These are phyloP conservation scores for Aureobasidium uvarum DNA, from an alignment of 2,329 filamentous ascomycete genomes.

Conservation along the genomic window DNA sequence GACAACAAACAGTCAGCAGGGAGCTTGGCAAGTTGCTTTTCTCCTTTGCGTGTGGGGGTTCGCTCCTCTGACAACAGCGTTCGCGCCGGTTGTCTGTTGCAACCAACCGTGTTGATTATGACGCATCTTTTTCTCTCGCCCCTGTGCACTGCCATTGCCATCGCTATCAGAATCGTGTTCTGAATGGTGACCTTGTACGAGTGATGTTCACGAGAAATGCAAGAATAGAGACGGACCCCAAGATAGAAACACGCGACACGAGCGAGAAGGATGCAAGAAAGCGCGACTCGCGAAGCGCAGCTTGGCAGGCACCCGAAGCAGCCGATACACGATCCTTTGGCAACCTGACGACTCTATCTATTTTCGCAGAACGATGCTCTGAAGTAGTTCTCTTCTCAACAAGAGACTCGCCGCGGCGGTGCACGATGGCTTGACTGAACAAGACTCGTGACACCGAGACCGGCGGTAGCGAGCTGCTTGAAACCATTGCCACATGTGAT, in stretches of 20 bases:
- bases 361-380: neutral
- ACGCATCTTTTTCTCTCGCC: slow-evolving; percentile 2
- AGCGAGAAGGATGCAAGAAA: neutral
- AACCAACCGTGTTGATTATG: slow-evolving; percentile 2
- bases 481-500: neutral
- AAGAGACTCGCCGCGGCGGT: neutral
- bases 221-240: neutral
- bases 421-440: neutral
- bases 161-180: neutral
- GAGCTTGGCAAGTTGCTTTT: neutral
- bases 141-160: neutral
- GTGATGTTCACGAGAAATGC: neutral
- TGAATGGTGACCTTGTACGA: neutral
- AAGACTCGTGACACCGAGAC: neutral
- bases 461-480: neutral
- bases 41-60: slow-evolving; percentile 1
- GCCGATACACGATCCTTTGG: neutral
- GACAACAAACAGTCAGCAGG: slow-evolving; percentile 4
- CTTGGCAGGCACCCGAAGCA: slow-evolving; percentile 13
- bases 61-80: slow-evolving; percentile 15
- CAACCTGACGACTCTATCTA: neutral
- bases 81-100: slow-evolving; percentile 19
- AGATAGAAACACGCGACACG: slow-evolving; percentile 17
- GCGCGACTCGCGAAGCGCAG: slow-evolving; percentile 1
- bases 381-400: too few relatives aligned